Conservation (phyloP, 768 basidiomycete genomes). For the Thelephora ganbajun region DNA sequence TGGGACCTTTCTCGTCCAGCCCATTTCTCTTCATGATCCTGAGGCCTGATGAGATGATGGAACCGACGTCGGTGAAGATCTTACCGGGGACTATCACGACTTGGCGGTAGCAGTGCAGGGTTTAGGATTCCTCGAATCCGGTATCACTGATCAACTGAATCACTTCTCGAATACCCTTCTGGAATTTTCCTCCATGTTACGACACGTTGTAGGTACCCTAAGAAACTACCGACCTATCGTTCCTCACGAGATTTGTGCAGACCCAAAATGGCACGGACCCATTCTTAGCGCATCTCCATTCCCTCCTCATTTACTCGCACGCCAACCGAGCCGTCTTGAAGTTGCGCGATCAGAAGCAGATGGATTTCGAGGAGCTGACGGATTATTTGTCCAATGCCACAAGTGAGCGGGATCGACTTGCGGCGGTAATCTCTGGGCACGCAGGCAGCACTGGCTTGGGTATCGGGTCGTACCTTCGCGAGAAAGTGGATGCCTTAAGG, state of each 20-base stretch:
- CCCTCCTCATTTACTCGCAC: slow-evolving; percentile 85
- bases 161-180: slow-evolving; percentile 93
- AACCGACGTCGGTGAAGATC: slow-evolving; percentile 78
- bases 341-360: slow-evolving; percentile 94
- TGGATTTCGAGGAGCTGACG: slow-evolving; percentile 95
- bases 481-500: slow-evolving; percentile 81
- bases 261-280: slow-evolving; percentile 88
- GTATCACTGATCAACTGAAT: slow-evolving; percentile 95
- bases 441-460: slow-evolving; percentile 77
- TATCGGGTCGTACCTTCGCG: slow-evolving; percentile 79
- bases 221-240: not conserved
- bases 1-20: slow-evolving; percentile 13
- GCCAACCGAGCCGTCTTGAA: slow-evolving; percentile 90
- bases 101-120: slow-evolving; percentile 93
- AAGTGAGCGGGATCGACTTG: slow-evolving; percentile 81
- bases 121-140: slow-evolving; percentile 93
- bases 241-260: slow-evolving; percentile 23
- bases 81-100: slow-evolving; percentile 95
- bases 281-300: slow-evolving; percentile 80
- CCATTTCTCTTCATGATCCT: slow-evolving; percentile 34
- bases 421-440: slow-evolving; percentile 82
- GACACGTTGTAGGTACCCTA: slow-evolving; percentile 53
- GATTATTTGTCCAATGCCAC: slow-evolving; percentile 91
- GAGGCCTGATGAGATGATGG: slow-evolving; percentile 79
- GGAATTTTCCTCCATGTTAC: slow-evolving; percentile 83